Evolutionary conservation across 2,329 filamentous ascomycete genomes (phyloP), one percentile per base, ranked within the genome.

Genomic region (Phialophora macrospora): DNA sequence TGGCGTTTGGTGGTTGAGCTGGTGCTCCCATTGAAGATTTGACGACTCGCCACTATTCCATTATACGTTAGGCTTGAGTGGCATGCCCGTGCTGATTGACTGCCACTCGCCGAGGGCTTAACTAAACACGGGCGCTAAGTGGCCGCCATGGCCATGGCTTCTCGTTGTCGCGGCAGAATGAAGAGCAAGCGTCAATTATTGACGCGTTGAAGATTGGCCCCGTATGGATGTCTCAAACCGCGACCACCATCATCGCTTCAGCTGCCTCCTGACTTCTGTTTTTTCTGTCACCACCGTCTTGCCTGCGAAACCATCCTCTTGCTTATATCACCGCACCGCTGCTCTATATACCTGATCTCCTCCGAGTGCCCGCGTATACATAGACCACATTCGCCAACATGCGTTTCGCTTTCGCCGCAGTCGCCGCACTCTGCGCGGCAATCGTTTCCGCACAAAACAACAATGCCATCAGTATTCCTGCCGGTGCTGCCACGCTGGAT

Each of bases 401-500:
- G 83, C 78, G 79, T 68, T 78, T 81, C 74, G 70, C 79, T 68
- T 68, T 77, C 73, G 76, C 79, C 62, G 58, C 80, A 56, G 69
- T 81, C 68, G 67, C 82, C 66, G 78, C 81, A 70, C 74, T 80
- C 67, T 72, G 83, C 68, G 79, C 80, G 64, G 78, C 80, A 59
- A 70, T 82, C 20, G 78, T 77, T 55, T 72, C 78, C 28, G 81
- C 80, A 41, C 72, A 68, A 38, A 71, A 71, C 56, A 85, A 85
- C 56, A 85, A 85, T 73, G 73, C 81, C 58, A 85, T 85, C 79
- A 81, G 77, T 63, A 75, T 80, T 65, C 81, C 82, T 20, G 46
- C 54, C 3, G 73, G 71, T 17, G 57, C 65, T 30, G 63, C 60
- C 48, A 80, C 80, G 52, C 80, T 82, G 66, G 65, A 73, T 28